Evolutionary conservation across 352 stramenopile genomes (phyloP).

Genomic region (Pythium sp.): DNA sequence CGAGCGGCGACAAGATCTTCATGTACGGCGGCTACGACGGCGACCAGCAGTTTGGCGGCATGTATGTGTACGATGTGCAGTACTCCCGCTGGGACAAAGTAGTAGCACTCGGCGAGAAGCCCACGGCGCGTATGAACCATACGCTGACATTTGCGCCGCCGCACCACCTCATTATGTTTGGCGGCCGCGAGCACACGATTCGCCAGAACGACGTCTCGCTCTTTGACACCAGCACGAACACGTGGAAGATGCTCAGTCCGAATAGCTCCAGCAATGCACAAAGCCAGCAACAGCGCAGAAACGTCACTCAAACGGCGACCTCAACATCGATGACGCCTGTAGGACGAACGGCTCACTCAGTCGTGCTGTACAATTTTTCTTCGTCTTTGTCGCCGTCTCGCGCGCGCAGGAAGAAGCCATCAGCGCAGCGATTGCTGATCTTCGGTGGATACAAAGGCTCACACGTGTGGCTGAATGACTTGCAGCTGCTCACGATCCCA

Average conservation of each 20-base stretch:
- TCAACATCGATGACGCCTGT: conserved; percentile 16
- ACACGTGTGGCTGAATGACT: conserved; percentile 62
- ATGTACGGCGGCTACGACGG: conserved; percentile 60
- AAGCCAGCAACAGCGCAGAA: conserved; percentile 1
- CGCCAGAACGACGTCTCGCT: conserved; percentile 60
- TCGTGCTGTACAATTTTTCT: conserved; percentile 29
- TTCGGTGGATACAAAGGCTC: conserved; percentile 70
- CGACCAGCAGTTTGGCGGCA: conserved; percentile 50
- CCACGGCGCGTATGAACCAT: conserved; percentile 56
- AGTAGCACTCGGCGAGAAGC: conserved; percentile 28
- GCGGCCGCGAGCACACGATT: conserved; percentile 37
- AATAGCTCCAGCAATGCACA: conserved; percentile 7
- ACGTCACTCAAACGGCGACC: conserved; percentile 5
- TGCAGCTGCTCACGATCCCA: conserved; percentile 40
- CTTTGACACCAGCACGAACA: conserved; percentile 34
- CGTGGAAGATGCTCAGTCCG: conserved; percentile 29
- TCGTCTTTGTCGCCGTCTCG: neutral
- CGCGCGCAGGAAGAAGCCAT: neutral
- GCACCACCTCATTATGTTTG: conserved; percentile 59
- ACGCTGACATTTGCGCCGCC: conserved; percentile 48
- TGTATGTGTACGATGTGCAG: conserved; percentile 56
- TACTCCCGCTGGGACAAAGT: conserved; percentile 58
- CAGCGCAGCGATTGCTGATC: conserved; percentile 40
- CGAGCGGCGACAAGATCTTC: conserved; percentile 56
- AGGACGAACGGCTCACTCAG: conserved; percentile 44